A percentile compares a stretch with the other conserved stretches of the same genome.
Evolutionary conservation across 305 asterid genomes (phyloP).

Genomic region (Stenogyne calaminthoides): DNA sequence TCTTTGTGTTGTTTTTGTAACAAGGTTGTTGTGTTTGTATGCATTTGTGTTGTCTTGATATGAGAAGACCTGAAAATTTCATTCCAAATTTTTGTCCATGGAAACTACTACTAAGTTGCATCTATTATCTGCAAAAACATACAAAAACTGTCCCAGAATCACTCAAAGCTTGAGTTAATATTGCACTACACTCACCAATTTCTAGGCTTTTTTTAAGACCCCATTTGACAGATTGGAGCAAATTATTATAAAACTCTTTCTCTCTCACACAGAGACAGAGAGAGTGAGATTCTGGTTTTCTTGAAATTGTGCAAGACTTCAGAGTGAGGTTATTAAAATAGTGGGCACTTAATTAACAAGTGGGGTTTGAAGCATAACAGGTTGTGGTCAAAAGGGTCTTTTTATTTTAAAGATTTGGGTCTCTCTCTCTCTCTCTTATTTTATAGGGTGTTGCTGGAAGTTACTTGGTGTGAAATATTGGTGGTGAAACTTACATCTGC

Average conservation of each 20-base stretch:
- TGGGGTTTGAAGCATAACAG: constrained; percentile 27
- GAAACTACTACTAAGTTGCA: constrained; percentile 27
- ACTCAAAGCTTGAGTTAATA: constrained; percentile 54
- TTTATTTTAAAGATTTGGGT: constrained; percentile 20
- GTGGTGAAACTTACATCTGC: constrained; percentile 24
- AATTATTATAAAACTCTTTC: constrained; percentile 18
- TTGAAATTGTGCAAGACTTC: constrained; percentile 46
- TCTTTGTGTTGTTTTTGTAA: constrained; percentile 36
- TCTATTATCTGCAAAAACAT: constrained; percentile 31
- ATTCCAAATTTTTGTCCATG: constrained; percentile 66
- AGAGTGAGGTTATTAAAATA: constrained; percentile 52
- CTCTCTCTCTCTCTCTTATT: not conserved
- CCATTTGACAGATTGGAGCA: constrained; percentile 39
- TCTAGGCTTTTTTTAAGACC: constrained; percentile 40
- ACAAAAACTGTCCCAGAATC: constrained; percentile 32
- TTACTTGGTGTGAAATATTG: no score
- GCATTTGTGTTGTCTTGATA: constrained; percentile 55
- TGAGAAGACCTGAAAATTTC: constrained; percentile 37
- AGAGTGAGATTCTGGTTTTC: constrained; percentile 41
- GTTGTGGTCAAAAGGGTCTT: constrained; percentile 33
- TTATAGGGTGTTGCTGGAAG: no score
- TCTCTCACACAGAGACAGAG: constrained; percentile 2
- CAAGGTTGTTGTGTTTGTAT: constrained; percentile 53
- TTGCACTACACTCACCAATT: constrained; percentile 34
- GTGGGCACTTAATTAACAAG: constrained; percentile 10